These are phyloP conservation scores for Pisolithus tinctorius DNA, from an alignment of 768 basidiomycete species.

Conservation along the genomic window DNA sequence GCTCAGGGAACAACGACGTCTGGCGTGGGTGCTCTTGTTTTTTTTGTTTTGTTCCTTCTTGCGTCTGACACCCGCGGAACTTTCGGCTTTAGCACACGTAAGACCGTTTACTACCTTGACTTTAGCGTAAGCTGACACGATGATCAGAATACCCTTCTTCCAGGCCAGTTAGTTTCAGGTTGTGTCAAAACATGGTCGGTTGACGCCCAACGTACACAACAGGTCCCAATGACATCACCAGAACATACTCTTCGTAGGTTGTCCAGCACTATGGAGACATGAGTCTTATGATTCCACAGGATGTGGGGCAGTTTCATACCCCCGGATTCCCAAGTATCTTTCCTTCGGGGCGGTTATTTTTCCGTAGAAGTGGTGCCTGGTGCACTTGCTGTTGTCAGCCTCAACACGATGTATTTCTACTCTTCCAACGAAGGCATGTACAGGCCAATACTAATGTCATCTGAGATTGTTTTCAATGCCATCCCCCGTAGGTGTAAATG, in stretches of 20 bases:
- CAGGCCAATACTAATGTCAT: constrained; percentile 1
- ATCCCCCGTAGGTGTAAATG: constrained; percentile 56
- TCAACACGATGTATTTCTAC: constrained; percentile 91
- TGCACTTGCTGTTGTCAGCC: constrained; percentile 67
- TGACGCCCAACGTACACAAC: constrained; percentile 4
- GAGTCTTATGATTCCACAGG: constrained; percentile 27
- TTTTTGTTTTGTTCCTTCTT: not conserved
- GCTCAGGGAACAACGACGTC: constrained; percentile 81
- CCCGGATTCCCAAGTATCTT: constrained; percentile 63
- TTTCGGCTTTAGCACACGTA: constrained; percentile 48
- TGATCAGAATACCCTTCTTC: constrained; percentile 55
- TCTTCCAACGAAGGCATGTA: constrained; percentile 70
- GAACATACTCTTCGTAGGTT: constrained; percentile 61
- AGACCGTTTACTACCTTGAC: constrained; percentile 10
- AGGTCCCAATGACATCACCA: constrained; percentile 67
- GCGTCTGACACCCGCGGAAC: constrained; percentile 9
- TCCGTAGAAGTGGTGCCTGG: constrained; percentile 74
- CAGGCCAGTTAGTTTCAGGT: constrained; percentile 35
- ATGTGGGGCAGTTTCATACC: constrained; percentile 85
- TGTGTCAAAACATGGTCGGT: not conserved
- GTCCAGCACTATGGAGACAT: not conserved
- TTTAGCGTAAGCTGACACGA: not conserved
- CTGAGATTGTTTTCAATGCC: not conserved
- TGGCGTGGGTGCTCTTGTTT: constrained; percentile 55
- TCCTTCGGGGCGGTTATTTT: constrained; percentile 84